phyloP scores from a whole-genome alignment of 805 yeast genomes.

The Naumovozyma castellii region DNA sequence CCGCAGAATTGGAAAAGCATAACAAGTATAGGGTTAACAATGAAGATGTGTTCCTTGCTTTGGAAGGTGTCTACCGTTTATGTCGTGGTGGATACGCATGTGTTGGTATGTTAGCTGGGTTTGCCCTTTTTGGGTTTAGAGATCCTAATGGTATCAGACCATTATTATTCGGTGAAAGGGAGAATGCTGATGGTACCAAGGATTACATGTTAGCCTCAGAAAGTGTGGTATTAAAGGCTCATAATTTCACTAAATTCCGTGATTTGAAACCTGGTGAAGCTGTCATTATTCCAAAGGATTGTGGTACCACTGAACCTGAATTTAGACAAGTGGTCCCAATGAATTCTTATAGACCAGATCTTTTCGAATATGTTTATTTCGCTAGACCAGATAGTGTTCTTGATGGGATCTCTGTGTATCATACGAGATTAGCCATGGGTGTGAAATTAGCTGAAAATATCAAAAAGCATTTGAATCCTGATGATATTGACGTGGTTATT shows the following conservation, averaged over 20 bases:
- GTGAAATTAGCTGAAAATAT: constrained; percentile 73
- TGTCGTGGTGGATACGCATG: constrained; percentile 98
- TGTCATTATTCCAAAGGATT: constrained; percentile 76
- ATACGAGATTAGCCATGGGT: constrained; percentile 91
- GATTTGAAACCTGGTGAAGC: constrained; percentile 95
- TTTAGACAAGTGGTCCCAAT: constrained; percentile 78
- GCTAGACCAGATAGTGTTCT: constrained; percentile 95
- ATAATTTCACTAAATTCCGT: constrained; percentile 67
- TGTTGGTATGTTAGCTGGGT: constrained; percentile 90
- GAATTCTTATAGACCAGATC: constrained; percentile 80
- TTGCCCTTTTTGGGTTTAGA: constrained; percentile 89
- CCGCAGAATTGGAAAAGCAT: constrained; percentile 80
- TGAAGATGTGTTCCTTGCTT: constrained; percentile 78
- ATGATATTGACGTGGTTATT: constrained; percentile 82
- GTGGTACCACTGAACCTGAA: constrained; percentile 50
- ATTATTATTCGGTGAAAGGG: constrained; percentile 73
- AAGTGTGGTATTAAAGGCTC: constrained; percentile 88
- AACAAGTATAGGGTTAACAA: constrained; percentile 90
- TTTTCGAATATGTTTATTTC: constrained; percentile 94
- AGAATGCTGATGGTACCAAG: constrained; percentile 51
- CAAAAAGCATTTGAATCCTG: constrained; percentile 35
- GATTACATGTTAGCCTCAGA: constrained; percentile 96
- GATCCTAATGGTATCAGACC: constrained; percentile 98
- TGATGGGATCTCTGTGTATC: constrained; percentile 94
- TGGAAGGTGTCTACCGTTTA: constrained; percentile 67